Evolutionary conservation across 2,329 filamentous ascomycete species (phyloP), one percentile per base, ranked within the genome.

Genomic region (Stagonosporopsis tanaceti): DNA sequence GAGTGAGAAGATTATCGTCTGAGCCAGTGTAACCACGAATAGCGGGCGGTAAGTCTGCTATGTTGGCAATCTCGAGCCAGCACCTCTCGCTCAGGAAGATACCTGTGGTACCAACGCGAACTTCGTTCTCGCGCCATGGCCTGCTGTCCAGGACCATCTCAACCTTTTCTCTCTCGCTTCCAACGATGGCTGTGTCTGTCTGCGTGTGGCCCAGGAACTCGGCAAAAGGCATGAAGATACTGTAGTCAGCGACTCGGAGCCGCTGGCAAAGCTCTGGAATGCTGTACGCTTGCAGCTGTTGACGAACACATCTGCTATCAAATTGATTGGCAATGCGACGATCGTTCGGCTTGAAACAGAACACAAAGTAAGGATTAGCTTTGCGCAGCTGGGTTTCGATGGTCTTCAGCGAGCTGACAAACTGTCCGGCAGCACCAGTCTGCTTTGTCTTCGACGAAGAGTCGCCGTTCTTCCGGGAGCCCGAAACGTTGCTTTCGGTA

Each of bases 281-380:
- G 30, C 95, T 95, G 66, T 98, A 92, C 0, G 93, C 96, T 73
- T 98, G 94, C 1, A 99, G 86, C 74, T 99, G 95, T 11, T 91
- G 91, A 4, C 95, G 89, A 22, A 99, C 95, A 74, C 95, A 99
- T 77, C 98, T 98, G 84, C 93, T 97, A 77, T 99, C 95, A 68
- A 98, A 99, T 72, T 99, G 95, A 67, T 99, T 99, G 60, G 95
- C 94, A 65, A 99, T 99, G 47, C 95, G 88, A 50, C 95, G 87
- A 74, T 99, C 95, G 67, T 99, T 99, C 22, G 95, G 94, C 78
- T 99, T 99, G 62, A 99, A 79, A 71, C 95, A 99, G 78, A 99
- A 97, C 41, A 99, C 86, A 68, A 97, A 98, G 78, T 99, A 99
- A 0, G 90, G 87, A 70, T 99, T 99, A 11, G 93, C 91, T 70